Base-by-base conservation (phyloP, 305 asterid genomes). In the Fraxinus angustifolia region DNA sequence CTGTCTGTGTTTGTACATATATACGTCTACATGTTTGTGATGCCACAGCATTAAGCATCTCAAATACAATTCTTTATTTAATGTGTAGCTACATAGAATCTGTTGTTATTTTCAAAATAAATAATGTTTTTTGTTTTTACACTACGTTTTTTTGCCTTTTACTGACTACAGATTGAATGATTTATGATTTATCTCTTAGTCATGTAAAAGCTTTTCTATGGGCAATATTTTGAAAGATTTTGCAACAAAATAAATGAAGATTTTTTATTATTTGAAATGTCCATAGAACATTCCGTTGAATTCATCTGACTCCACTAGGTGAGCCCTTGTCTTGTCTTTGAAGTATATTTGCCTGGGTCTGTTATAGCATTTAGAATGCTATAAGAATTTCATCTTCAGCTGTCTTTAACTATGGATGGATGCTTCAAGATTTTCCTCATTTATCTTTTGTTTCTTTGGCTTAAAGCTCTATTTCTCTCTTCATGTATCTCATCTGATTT, bases 401-500 rank as follows among this genome's bases (percentile, higher is more conserved):
- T 45, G 80, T 56, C 53, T 30, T 6, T 8, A 17, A 53, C 73
- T 75, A 8, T 36, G 33, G 77, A 75, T 78, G 40, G 70, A 21
- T 58, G 70, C 50, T 40, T 62, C 71, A 62, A 62, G 71, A 62
- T 62, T 42, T n/a, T 77, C 58, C 14, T 65, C 23, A 26, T 82
- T 77, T 31, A 78, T 35, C 71, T 34, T 82, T 73, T 62, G 45
- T 28, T 12, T 73, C 38, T 48, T 79, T 75, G 35, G 26, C 40
- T 35, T 79, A 21, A 48, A 73, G 76, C 65, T 67, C 76, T 75
- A 76, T 79, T 72, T 80, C 42, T 31, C 78, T 33, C 28, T 81
- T 85, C 58, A 23, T 75, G 74, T 40, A 40, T 73, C 78, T 82
- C 79, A 48, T 76, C 79, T 67, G 31, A 53, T 86, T 16, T 50